Base-by-base conservation (phyloP, 164 flowering plant genomes). In the Santalum album region DNA sequence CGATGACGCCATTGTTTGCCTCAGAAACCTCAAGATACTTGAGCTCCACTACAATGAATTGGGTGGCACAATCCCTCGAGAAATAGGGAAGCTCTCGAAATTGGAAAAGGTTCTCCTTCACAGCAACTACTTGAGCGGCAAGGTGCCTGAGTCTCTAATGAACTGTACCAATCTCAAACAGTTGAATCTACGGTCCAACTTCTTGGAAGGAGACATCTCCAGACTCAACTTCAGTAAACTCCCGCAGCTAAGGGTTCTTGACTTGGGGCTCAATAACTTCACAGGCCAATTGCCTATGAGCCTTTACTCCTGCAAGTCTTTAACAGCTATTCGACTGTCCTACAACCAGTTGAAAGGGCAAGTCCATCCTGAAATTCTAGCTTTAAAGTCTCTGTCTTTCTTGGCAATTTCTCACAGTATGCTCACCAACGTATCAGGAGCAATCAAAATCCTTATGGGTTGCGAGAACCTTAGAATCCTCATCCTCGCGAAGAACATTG, bases 361-460 rank as follows among this genome's bases (percentile, higher is more conserved):
- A 14, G 14, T 38, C 17, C 12, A 2, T 3, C 16, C 42, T 0
- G 42, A 38, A 12, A 38, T 38, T 9, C 16, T 38, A 11, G 42
- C 42, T 38, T 57, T 83, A 17, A 64, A 66, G 43, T 73, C 79
- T 36, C 69, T 83, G 20, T 69, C 86, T 0, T 83, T 73, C 63
- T 68, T 83, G 16, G 75, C 90, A 0, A 1, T 80, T 32, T 78
- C 90, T 0, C 54, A 51, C 50, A 83, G 80, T 58, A 69, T 24
- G 32, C 54, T 83, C 22, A 61, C 54, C 16, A 83, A 83, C 49
- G 29, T 77, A 49, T 51, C 75, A 1, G 71, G 70, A 17, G 78
- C 82, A 15, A 45, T 83, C 15, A 63, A 38, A 21, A 69, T 64
- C 36, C 58, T 83, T 22, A 58, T n/a, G 62, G 68, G 68, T 32